Base-by-base conservation (phyloP, 1,139 yeast species). In the Scheffersomyces insectosa region DNA sequence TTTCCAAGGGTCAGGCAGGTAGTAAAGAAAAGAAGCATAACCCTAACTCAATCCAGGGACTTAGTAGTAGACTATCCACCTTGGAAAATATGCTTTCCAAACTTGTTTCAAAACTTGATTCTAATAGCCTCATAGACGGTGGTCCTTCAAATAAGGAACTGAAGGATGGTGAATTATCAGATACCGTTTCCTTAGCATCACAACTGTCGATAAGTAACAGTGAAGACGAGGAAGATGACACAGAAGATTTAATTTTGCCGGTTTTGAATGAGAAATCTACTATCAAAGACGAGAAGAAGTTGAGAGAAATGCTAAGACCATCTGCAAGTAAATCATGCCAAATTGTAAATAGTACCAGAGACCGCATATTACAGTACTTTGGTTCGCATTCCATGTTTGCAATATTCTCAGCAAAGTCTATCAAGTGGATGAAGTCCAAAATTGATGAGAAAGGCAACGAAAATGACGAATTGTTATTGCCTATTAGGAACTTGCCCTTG, bases 51-150 rank as follows among this genome's bases (percentile, higher is more conserved):
- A 36, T 28, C 12, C 38, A 38, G 16, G 39, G 40, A 25, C 41
- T 55, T 32, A 47, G 52, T 20, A 32, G 41, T 2, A 43, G 59
- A 7, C 42, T 54, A 1, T 45, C 52, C 9, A 41, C 42, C 8
- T 45, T 48, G 42, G 57, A 51, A 16, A 20, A 25, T 11, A 33
- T 51, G 34, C 38, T 52, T 23, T 37, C 41, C n/a, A 44, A 44
- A 28, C 37, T 46, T 11, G 40, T 44, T 7, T 34, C 41, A 25
- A 47, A 41, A 13, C 35, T 46, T 5, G 48, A 45, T 25, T 20
- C 30, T 28, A 31, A 36, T 14, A 31, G 13, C 20, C 23, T 31
- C 15, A 13, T 34, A 11, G 23, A 20, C 10, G 12, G 16, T 7
- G 28, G 37, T 6, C 13, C 13, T 16, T 34, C 37, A 10, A 14